Evolutionary conservation across 192 early-diverging fungal genomes (phyloP), one percentile per base, ranked within the genome.

Genomic region (Coemansia sp.): DNA sequence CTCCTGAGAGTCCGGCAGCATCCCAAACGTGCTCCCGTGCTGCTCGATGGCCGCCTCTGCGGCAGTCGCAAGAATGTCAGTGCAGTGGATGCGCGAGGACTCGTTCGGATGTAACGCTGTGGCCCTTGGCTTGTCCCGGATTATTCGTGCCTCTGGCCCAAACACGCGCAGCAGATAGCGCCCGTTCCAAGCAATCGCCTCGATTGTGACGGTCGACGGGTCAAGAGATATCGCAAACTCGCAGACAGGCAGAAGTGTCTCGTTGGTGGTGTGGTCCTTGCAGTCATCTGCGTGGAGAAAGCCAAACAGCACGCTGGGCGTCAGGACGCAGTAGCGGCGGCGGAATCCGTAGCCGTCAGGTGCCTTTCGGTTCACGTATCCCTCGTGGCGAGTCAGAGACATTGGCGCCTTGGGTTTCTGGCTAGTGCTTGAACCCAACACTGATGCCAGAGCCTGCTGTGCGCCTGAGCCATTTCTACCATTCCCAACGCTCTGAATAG

Each of bases 111-210:
- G 74, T 60, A 82, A 41, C 39, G 75, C 43, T 39, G 79, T 72
- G 32, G 71, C 69, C 13, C 71, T 65, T 5, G 79, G 79, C 57
- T 69, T 76, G 59, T 82, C 79, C 13, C 75, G 79, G 64, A 82
- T 41, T 40, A 64, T 65, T 49, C 47, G 47, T 40, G 79, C 70
- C 9, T 71, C 71, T 2, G 74, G 71, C 6, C 74, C 79, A 71
- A 82, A 82, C 21, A 82, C 65, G 21, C 79, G 79, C 64, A 82
- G 66, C 32, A 82, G 43, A 37, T 76, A 82, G 32, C 79, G 79
- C 23, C 74, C 79, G 42, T 82, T 82, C 79, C 79, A 82, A 16
- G 79, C 71, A 37, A 82, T 82, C 0, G 79, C 79, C 69, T 82
- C 79, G 37, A 82, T 65, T 7, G 79, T 74, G 12, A 77, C 71